Conservation (phyloP, 371 early-diverging fungal species). For the Dipsacomyces acuminosporus region DNA sequence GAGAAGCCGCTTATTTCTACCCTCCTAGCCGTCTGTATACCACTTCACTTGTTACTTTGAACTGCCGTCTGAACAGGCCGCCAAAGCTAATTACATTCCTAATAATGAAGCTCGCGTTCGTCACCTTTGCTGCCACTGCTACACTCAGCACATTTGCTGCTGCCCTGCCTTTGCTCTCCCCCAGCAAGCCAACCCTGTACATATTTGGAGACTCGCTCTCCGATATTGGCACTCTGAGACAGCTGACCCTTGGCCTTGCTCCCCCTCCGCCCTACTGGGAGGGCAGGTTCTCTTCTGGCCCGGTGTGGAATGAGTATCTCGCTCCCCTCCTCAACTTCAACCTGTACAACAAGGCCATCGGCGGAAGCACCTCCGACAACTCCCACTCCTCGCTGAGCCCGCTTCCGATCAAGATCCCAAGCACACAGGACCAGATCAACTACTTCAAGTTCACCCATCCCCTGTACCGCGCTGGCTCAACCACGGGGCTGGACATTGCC, state of each 20-base stretch:
- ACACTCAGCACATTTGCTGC: not conserved
- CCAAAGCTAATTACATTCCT: no score
- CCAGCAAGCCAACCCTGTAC: constrained; percentile 14
- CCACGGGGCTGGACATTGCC: constrained; percentile 25
- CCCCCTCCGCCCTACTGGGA: constrained; percentile 39
- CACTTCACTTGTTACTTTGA: no score
- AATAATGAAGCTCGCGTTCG: not conserved
- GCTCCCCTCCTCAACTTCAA: constrained; percentile 12
- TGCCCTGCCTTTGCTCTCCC: no score
- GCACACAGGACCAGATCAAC: constrained; percentile 31
- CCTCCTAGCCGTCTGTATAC: no score
- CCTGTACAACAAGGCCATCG: constrained; percentile 32
- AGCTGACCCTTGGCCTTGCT: constrained; percentile 21
- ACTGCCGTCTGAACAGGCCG: no score
- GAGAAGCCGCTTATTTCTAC: no score
- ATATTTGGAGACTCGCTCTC: constrained; percentile 47
- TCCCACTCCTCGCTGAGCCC: not conserved
- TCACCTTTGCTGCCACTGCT: not conserved
- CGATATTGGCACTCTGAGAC: constrained; percentile 38
- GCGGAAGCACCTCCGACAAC: constrained; percentile 20
- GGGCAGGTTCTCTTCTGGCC: constrained; percentile 48
- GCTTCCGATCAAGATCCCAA: constrained; percentile 12
- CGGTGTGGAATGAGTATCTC: constrained; percentile 49
- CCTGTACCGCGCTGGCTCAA: constrained; percentile 5
- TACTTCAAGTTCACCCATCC: constrained; percentile 22